These are phyloP conservation scores for Epichloe uncinata DNA, from an alignment of 2,329 filamentous ascomycete genomes.

Conservation along the genomic window DNA sequence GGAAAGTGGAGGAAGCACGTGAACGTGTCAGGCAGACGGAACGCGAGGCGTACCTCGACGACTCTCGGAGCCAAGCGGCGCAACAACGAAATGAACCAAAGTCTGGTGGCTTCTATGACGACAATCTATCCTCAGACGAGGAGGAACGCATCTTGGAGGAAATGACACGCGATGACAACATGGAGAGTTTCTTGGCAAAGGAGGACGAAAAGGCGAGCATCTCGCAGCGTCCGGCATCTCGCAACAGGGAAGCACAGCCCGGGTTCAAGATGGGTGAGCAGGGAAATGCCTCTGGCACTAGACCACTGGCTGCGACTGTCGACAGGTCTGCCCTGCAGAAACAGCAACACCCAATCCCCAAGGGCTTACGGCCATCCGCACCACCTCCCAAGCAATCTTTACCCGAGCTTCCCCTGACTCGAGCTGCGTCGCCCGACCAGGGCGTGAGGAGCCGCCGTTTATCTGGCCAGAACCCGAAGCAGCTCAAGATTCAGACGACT, in stretches of 20 bases:
- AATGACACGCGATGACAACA: constrained; percentile 70
- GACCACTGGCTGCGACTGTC: constrained; percentile 50
- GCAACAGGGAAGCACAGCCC: constrained; percentile 60
- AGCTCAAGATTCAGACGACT: constrained; percentile 76
- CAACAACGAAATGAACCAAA: constrained; percentile 12
- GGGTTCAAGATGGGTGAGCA: constrained; percentile 62
- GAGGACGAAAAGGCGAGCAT: constrained; percentile 41
- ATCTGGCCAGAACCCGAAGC: constrained; percentile 67
- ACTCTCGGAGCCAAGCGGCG: constrained; percentile 16
- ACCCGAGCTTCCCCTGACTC: constrained; percentile 28
- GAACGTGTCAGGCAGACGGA: constrained; percentile 63
- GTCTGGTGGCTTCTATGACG: constrained; percentile 48
- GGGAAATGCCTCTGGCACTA: constrained; percentile 32
- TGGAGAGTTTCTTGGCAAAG: constrained; percentile 66
- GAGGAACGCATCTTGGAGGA: constrained; percentile 75
- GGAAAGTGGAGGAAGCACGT: constrained; percentile 61
- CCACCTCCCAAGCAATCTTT: constrained; percentile 37
- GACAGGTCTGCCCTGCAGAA: constrained; percentile 32
- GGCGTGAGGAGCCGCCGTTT: constrained; percentile 63
- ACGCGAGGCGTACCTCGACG: constrained; percentile 39
- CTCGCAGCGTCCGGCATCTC: constrained; percentile 36
- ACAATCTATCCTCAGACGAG: constrained; percentile 47
- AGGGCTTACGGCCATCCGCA: constrained; percentile 16
- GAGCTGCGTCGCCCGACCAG: constrained; percentile 21
- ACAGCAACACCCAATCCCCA: constrained; percentile 7